A percentile compares a stretch with the other conserved stretches of the same genome.
Conservation (phyloP, 768 basidiomycete genomes). For the Auricularia sp. region DNA sequence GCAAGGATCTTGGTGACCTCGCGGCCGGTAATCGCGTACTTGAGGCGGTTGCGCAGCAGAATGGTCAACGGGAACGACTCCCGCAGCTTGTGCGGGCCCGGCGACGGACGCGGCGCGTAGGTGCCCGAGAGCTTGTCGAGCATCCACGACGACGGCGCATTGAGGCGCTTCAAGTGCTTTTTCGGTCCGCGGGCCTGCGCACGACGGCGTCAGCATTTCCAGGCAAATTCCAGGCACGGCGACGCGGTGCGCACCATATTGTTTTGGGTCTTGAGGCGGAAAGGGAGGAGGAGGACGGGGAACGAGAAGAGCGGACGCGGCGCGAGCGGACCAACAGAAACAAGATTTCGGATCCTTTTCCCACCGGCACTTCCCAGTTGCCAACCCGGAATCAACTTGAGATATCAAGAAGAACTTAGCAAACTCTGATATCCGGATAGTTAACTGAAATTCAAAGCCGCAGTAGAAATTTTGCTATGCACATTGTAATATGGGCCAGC, state of each 20-base stretch:
- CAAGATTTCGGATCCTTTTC: not conserved
- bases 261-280: not conserved
- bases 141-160: slow-evolving; percentile 99
- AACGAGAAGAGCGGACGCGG: not conserved
- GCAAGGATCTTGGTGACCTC: slow-evolving; percentile 93
- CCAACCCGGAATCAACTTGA: not conserved
- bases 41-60: slow-evolving; percentile 97
- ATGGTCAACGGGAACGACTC: slow-evolving; percentile 95
- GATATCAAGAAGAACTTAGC: not conserved
- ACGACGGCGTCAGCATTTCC: slow-evolving; percentile 9
- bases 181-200: slow-evolving; percentile 89
- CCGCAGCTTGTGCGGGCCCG: slow-evolving; percentile 98
- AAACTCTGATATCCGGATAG: too few species aligned
- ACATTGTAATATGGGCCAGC: too few species aligned
- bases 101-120: slow-evolving; percentile 91
- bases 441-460: too few species aligned
- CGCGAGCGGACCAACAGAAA: not conserved
- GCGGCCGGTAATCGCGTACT: slow-evolving; percentile 94
- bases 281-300: not conserved
- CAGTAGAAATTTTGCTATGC: too few species aligned
- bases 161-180: slow-evolving; percentile 97
- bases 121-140: slow-evolving; percentile 95
- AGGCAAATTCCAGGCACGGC: not conserved
- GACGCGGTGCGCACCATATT: not conserved
- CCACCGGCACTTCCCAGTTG: not conserved